Evolutionary conservation across 2,329 filamentous ascomycete genomes (phyloP), one percentile per base, ranked within the genome.

Genomic region (Curvularia hawaiiensis): DNA sequence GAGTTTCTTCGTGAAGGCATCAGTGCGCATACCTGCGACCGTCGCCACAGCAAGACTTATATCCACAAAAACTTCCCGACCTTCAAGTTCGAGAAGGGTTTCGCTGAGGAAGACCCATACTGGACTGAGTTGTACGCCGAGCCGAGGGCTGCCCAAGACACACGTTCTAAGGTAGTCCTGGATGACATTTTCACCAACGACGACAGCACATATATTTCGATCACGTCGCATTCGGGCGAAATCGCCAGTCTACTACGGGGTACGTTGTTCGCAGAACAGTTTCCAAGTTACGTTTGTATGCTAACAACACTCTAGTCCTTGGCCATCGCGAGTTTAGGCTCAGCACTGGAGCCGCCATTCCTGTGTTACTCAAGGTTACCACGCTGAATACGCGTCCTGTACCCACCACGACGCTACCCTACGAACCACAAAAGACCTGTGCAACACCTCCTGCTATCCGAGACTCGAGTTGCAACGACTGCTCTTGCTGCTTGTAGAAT

Each of bases 1-100:
- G 88, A 90, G 65, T 71, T 83, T 35, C 78, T 90, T 62, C 81
- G 88, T 30, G 89, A 91, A 73, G 83, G 84, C 2, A 84, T 90
- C 54, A 86, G 83, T 52, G 84, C 86, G 41, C 88, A 90, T 69
- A 90, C 88, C 0, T 91, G 89, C 70, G 86, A 91, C 73, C 81
- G 84, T 30, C 80, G 88, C 10, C 83, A 82, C 22, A 83, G 75
- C 64, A 83, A 80, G 66, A 79, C 81, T 0, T 80, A 81, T 56
- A 86, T 90, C 59, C 74, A 76, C 16, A 60, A 75, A 3, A 77
- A 80, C 4, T 85, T 85, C 48, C 86, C 85, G 0, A 69, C 63
- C 1, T 88, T 82, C 67, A 65, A 64, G 5, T 84, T 90, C 48
- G 88, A 90, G 73, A 70, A 75, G 1, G 85, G 84, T 0, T 90